Base-by-base conservation (phyloP, 2,329 filamentous ascomycete species). In the Exophiala oligosperma region DNA sequence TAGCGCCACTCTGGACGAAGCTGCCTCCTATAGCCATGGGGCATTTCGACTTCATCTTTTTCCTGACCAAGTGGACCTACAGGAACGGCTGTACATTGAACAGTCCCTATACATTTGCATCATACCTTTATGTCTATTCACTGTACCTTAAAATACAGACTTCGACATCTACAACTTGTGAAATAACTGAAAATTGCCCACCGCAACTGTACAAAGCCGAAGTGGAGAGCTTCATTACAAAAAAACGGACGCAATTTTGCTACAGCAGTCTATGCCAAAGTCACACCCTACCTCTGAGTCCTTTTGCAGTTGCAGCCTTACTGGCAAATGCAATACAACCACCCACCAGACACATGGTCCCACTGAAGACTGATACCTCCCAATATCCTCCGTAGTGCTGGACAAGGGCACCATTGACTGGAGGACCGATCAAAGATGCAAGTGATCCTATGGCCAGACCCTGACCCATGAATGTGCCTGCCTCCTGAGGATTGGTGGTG, bases 401-500 rank as follows among this genome's bases (percentile, higher is more conserved):
- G 2, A 84, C 66, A 44, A 81, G 68, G 0, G 71, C 74, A 2
- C 79, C 79, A 51, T 74, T 77, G 46, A 79, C 70, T 0, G 80
- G 79, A 11, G 77, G 76, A 0, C 79, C 81, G 3, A 81, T 72
- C 35, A 85, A 64, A 3, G 72, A 73, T 0, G 75, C 79, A 32
- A 84, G 51, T 0, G 75, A 73, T 4, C 71, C 68, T 1, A 80
- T 46, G 58, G 44, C 63, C 53, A 70, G 48, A 6, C 64, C 66
- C 65, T 70, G 68, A 0, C 69, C 68, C n/a, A 65, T 61, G 1
- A 57, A 24, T 1, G 69, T 59, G 1, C 68, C 68, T 43, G 69
- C 5, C 54, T 66, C 14, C 66, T 61, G 37, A 59, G 67, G 66
- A 44, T 67, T 57, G 14, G 60, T 57, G 2, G 58, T 28, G 21